These are phyloP conservation scores for Capsicum rhomboideum DNA, from an alignment of 257 asterid species.

Conservation along the genomic window DNA sequence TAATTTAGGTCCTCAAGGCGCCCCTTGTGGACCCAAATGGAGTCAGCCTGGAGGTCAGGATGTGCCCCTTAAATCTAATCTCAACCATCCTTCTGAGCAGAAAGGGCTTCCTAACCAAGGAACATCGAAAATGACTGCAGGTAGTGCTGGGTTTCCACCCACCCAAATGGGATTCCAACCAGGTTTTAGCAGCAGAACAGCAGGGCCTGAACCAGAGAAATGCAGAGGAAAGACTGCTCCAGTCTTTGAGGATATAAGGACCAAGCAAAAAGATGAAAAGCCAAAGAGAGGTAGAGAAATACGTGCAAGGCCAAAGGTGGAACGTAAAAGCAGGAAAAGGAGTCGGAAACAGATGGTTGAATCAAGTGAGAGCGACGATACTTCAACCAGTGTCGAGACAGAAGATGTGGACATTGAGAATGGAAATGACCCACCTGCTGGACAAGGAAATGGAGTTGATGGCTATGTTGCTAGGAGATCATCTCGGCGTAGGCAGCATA, in stretches of 20 bases:
- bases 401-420: constrained; percentile 26
- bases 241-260: constrained; percentile 18
- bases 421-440: constrained; percentile 13
- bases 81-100: constrained; percentile 16
- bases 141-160: constrained; percentile 19
- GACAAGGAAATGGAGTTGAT: constrained; percentile 25
- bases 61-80: constrained; percentile 16
- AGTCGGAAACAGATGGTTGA: constrained; percentile 31
- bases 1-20: constrained; percentile 36
- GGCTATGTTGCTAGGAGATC: constrained; percentile 42
- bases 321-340: constrained; percentile 35
- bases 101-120: constrained; percentile 19
- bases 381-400: constrained; percentile 33
- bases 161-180: constrained; percentile 18
- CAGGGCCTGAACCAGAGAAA: constrained; percentile 19
- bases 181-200: constrained; percentile 17
- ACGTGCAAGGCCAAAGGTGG: constrained; percentile 14
- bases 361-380: constrained; percentile 46
- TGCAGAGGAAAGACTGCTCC: constrained; percentile 18
- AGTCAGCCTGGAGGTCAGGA: constrained; percentile 18
- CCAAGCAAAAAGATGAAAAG: constrained; percentile 7
- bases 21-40: constrained; percentile 15
- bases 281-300: constrained; percentile 10
- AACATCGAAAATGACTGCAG: constrained; percentile 11
- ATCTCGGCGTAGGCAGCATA: constrained; percentile 44